A percentile compares a stretch with the other conserved stretches of the same genome.
phyloP scores from a whole-genome alignment of 2,329 filamentous ascomycete genomes.

The Botryotinia convoluta region DNA sequence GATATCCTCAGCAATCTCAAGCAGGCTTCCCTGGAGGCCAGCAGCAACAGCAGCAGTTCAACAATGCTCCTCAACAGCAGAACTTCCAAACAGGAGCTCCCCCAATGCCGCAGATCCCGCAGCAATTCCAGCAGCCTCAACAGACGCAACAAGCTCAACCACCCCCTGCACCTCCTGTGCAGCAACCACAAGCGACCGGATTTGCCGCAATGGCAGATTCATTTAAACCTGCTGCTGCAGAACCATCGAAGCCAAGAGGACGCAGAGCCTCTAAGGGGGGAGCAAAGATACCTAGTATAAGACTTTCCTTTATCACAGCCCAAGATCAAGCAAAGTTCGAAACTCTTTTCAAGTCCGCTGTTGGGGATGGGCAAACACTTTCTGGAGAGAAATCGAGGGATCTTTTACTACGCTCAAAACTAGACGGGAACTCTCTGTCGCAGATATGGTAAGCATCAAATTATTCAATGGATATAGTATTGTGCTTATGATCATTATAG shows the following conservation, averaged over 20 bases:
- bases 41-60: conserved; percentile 41
- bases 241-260: conserved; percentile 44
- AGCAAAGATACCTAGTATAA: conserved; percentile 87
- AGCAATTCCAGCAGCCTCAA: conserved; percentile 39
- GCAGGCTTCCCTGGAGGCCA: conserved; percentile 56
- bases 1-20: conserved; percentile 52
- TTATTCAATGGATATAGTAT: conserved; percentile 9
- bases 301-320: conserved; percentile 92
- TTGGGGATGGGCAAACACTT: conserved; percentile 79
- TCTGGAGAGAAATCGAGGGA: conserved; percentile 92
- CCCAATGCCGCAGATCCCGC: conserved; percentile 38
- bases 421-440: conserved; percentile 82
- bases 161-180: conserved; percentile 56
- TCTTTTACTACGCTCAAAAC: conserved; percentile 80
- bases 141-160: conserved; percentile 47
- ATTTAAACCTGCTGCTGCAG: conserved; percentile 52
- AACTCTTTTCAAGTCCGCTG: conserved; percentile 93
- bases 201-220: conserved; percentile 66
- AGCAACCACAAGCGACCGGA: conserved; percentile 64
- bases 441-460: conserved; percentile 75
- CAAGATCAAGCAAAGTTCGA: conserved; percentile 96
- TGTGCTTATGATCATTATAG: conserved; percentile 45
- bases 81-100: conserved; percentile 38
- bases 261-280: conserved; percentile 51
- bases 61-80: conserved; percentile 48